Percentiles rank a stretch among this genome's conserved stretches.
phyloP scores from a whole-genome alignment of 371 early-diverging fungal genomes.

The Apophysomyces ossiformis region DNA sequence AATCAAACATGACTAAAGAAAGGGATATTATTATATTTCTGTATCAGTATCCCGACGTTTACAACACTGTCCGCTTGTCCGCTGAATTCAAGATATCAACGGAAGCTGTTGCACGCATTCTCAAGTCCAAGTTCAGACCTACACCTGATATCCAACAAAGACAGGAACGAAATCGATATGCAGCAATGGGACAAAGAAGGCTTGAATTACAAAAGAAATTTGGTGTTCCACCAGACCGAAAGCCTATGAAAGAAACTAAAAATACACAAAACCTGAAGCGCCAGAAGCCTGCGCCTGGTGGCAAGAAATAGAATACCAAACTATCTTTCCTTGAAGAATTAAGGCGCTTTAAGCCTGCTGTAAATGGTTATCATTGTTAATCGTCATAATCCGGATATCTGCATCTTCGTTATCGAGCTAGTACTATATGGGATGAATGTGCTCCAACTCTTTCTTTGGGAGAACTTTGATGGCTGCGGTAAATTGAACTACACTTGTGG shows the following conservation, averaged over 20 bases:
- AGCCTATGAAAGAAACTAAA: not conserved
- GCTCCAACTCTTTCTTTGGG: no score
- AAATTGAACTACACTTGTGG: no score
- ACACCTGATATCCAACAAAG: slow-evolving; percentile 26
- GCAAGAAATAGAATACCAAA: no score
- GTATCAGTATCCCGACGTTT: slow-evolving; percentile 34
- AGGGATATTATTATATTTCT: not conserved
- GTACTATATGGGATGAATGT: no score
- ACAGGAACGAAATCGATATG: slow-evolving; percentile 42
- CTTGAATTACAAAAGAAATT: slow-evolving; percentile 2
- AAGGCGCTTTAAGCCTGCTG: no score
- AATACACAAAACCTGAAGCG: not conserved
- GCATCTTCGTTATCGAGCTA: no score
- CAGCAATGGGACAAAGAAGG: slow-evolving; percentile 35
- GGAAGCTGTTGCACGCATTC: slow-evolving; percentile 42
- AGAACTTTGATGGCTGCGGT: no score
- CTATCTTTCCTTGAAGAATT: no score
- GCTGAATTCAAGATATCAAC: slow-evolving; percentile 38
- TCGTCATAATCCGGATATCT: no score
- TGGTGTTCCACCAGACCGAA: not conserved
- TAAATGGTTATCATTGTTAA: no score
- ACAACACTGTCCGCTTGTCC: slow-evolving; percentile 25
- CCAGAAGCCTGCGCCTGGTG: no score
- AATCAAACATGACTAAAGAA: not conserved
- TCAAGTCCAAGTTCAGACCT: slow-evolving; percentile 43